phyloP scores from a whole-genome alignment of 371 early-diverging fungal genomes.

The Chytridiales sp. region DNA sequence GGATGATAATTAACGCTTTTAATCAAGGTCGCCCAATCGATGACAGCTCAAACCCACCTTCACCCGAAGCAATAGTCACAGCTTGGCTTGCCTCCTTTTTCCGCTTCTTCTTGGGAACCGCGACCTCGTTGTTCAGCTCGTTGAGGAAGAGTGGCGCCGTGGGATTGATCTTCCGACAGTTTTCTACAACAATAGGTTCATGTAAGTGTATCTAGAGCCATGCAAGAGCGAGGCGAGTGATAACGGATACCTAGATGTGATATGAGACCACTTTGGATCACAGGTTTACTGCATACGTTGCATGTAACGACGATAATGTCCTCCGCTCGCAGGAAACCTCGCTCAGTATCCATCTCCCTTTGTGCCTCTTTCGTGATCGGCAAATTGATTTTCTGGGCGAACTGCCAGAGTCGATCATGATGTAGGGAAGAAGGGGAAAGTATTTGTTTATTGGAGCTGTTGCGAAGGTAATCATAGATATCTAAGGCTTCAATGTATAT shows the following conservation, averaged over 20 bases:
- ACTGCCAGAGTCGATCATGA: too few relatives aligned
- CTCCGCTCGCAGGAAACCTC: conserved; percentile 27
- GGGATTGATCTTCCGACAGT: conserved; percentile 16
- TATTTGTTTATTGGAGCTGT: too few relatives aligned
- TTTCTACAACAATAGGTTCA: conserved; percentile 5
- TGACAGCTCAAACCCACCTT: neutral
- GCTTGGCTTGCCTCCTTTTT: neutral
- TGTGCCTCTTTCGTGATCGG: too few relatives aligned
- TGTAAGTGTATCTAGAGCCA: neutral
- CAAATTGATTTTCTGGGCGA: too few relatives aligned
- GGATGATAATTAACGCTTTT: neutral
- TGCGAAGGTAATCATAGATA: too few relatives aligned
- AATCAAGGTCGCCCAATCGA: neutral
- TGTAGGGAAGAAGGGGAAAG: too few relatives aligned
- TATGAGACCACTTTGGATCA: conserved; percentile 31
- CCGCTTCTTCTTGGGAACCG: neutral
- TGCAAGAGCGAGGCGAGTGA: neutral
- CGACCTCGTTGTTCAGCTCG: neutral
- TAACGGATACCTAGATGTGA: conserved; percentile 28
- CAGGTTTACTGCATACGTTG: conserved; percentile 28
- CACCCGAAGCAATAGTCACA: neutral
- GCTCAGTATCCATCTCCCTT: too few relatives aligned
- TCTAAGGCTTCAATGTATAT: too few relatives aligned
- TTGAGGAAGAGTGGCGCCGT: conserved; percentile 13
- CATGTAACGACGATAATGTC: conserved; percentile 36